A percentile compares a stretch with the other conserved stretches of the same genome.
These are phyloP conservation scores for Dissophora ornata DNA, from an alignment of 192 early-diverging fungal genomes.

Conservation along the genomic window DNA sequence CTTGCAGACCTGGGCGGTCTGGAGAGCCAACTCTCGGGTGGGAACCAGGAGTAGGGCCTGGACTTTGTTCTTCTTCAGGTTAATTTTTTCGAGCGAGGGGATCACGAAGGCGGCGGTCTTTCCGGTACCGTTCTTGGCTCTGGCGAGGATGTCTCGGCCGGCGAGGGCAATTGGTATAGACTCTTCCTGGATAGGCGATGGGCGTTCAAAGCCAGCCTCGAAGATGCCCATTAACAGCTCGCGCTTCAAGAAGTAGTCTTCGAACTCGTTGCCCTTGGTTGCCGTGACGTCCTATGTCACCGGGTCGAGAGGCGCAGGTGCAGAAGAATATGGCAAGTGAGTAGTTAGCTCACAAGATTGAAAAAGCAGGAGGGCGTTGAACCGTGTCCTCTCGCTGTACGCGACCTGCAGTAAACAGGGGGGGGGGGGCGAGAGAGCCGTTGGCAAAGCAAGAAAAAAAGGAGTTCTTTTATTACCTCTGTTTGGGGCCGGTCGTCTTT, in stretches of 20 bases:
- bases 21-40: constrained; percentile 96
- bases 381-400: too few relatives aligned
- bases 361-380: too few relatives aligned
- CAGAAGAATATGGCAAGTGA: background rate
- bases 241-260: constrained; percentile 97
- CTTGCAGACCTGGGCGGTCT: constrained; percentile 99
- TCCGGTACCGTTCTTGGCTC: constrained; percentile 96
- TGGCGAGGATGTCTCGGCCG: constrained; percentile 94
- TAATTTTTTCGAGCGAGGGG: constrained; percentile 94
- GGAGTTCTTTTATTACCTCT: too few relatives aligned
- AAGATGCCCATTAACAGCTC: constrained; percentile 99
- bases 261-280: constrained; percentile 99
- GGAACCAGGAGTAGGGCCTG: constrained; percentile 96
- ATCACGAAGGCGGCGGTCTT: constrained; percentile 98
- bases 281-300: constrained; percentile 44
- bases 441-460: too few relatives aligned
- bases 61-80: constrained; percentile 85
- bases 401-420: too few relatives aligned
- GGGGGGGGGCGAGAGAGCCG: too few relatives aligned
- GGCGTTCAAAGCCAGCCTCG: constrained; percentile 97
- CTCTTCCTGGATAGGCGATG: constrained; percentile 99
- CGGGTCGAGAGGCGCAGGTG: background rate
- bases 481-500: constrained; percentile 96
- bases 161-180: constrained; percentile 97
- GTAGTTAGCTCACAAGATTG: background rate